Evolutionary conservation across 352 stramenopile genomes (phyloP).

Genomic region (Blastocystis sp.): DNA sequence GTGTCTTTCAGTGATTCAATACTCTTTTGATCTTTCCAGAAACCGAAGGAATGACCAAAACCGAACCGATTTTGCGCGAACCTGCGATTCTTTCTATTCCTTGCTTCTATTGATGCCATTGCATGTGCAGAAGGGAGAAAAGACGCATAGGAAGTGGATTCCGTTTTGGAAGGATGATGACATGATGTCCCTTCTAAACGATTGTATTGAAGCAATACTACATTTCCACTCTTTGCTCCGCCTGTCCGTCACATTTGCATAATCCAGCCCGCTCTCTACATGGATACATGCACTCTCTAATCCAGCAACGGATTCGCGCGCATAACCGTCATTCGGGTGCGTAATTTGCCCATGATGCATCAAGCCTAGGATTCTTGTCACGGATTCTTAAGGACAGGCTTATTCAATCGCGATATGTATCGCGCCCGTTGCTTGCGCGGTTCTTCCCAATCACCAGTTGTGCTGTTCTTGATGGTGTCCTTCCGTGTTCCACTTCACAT

Average conservation of each 20-base stretch:
- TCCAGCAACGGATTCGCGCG: background rate
- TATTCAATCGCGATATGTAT: constrained; percentile 14
- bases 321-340: background rate
- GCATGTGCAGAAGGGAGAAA: background rate
- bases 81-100: background rate
- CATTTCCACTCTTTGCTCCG: too few species aligned
- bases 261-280: background rate
- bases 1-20: background rate
- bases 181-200: too few species aligned
- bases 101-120: background rate
- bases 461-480: background rate
- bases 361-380: background rate
- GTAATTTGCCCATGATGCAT: background rate
- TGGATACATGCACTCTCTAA: background rate
- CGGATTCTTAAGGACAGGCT: background rate
- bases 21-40: background rate
- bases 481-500: background rate
- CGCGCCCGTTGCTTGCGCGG: background rate
- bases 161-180: background rate
- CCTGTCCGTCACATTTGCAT: background rate
- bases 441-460: constrained; percentile 1
- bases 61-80: background rate
- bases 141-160: background rate
- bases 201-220: too few species aligned
- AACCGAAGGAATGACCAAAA: background rate